Evolutionary conservation across 495 filamentous ascomycete species (phyloP), one percentile per base, ranked within the genome.

Genomic region (Peziza echinospora): DNA sequence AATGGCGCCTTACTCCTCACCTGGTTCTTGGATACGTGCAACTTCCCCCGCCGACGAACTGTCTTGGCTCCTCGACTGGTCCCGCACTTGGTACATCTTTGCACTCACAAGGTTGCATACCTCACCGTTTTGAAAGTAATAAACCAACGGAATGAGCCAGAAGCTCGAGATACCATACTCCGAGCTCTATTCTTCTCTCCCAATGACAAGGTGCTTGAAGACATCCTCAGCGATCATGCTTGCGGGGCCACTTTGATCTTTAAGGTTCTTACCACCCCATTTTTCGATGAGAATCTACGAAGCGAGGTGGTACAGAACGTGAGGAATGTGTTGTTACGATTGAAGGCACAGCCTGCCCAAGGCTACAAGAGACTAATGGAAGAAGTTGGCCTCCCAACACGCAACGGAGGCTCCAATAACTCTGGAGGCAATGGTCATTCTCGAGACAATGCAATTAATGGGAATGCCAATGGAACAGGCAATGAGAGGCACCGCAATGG

Each of bases 351-450:
- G 48, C 84, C 89, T 41, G 78, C 80, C 43, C 91, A 97, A 63
- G 89, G 89, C 30, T 97, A 97, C 64, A 96, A 96, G 69, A 82
- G 89, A 37, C 63, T 97, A 42, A 97, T 97, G 89, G 86, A 93
- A 56, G 86, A 94, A 63, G 89, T 93, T 58, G 86, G 82, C 43
- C 65, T 91, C 47, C 84, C 83, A 42, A 74, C 71, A 28, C 63
- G 71, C 13, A 70, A 60, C 25, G 49, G 47, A n/a, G 43, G 44
- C 37, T 54, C 55, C 34, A 51, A 52, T 11, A 21, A 19, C 21
- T 19, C 41, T 11, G 16, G 21, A 11, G 16, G n/a, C 11, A 19
- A 43, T 19, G 22, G 10, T 5, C 41, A 43, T 43, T 43, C 41
- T 19, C 16, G 41, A 43, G 41, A 43, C 11, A 43, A 43, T 43